These are phyloP conservation scores for Gliomastix tumulicola DNA, from an alignment of 2,329 filamentous ascomycete genomes.

Conservation along the genomic window DNA sequence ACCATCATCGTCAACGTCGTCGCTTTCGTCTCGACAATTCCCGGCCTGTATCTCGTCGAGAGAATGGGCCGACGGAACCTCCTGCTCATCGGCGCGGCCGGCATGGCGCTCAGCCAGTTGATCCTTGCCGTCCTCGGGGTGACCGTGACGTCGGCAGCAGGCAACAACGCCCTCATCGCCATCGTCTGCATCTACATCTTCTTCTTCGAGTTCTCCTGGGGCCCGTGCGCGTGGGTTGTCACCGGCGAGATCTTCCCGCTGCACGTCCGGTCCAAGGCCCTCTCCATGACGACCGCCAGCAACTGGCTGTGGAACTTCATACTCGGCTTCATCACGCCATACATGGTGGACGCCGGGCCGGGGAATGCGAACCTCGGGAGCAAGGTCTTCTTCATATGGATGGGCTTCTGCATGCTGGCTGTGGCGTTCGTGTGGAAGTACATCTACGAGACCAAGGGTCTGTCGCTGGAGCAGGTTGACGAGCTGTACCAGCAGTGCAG, in stretches of 20 bases:
- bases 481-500: no score
- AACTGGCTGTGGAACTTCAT: slow-evolving; percentile 67
- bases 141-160: slow-evolving; percentile 41
- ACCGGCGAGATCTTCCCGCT: slow-evolving; percentile 50
- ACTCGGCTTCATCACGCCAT: slow-evolving; percentile 73
- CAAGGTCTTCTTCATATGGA: slow-evolving; percentile 78
- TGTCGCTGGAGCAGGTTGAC: slow-evolving; percentile 77
- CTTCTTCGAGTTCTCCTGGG: slow-evolving; percentile 64
- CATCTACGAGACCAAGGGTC: slow-evolving; percentile 86
- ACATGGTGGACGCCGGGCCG: slow-evolving; percentile 65
- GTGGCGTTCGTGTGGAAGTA: slow-evolving; percentile 70
- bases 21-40: slow-evolving; percentile 27
- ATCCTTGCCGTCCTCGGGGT: slow-evolving; percentile 54
- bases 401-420: slow-evolving; percentile 61
- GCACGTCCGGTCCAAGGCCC: slow-evolving; percentile 49
- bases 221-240: slow-evolving; percentile 24
- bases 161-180: slow-evolving; percentile 45
- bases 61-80: slow-evolving; percentile 44
- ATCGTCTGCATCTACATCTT: slow-evolving; percentile 63
- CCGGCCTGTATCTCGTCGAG: slow-evolving; percentile 26
- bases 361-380: slow-evolving; percentile 67
- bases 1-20: slow-evolving; percentile 29
- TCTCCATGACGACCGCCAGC: slow-evolving; percentile 53
- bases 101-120: slow-evolving; percentile 56
- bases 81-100: slow-evolving; percentile 54